Conservation (phyloP, 305 asterid species). For the Nicotiana rustica region DNA sequence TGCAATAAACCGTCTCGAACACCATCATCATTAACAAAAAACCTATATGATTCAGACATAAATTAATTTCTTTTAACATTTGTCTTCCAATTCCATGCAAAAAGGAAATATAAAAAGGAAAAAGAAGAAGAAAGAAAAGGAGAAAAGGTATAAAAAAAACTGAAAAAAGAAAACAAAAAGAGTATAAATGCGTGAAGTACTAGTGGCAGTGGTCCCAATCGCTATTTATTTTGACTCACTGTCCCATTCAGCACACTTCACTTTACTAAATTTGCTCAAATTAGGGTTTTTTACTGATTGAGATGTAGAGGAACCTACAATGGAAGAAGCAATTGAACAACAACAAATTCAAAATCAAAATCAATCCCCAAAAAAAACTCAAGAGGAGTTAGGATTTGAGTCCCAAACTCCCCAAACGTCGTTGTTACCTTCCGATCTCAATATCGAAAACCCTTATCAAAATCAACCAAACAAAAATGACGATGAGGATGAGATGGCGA, state of each 20-base stretch:
- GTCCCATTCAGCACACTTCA: conserved; percentile 10
- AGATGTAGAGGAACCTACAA: conserved; percentile 26
- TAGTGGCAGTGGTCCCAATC: not conserved
- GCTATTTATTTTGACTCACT: not conserved
- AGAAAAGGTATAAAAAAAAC: not conserved
- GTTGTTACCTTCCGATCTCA: conserved; percentile 22
- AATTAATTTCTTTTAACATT: not conserved
- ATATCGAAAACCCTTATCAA: conserved; percentile 31
- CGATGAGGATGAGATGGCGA: conserved; percentile 20
- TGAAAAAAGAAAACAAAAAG: not conserved
- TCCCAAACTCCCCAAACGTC: not conserved
- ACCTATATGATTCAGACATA: not conserved
- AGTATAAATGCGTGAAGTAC: not conserved
- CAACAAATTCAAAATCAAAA: conserved; percentile 11
- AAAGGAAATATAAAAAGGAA: not conserved
- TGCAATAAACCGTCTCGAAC: too few relatives aligned
- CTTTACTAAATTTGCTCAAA: conserved; percentile 15
- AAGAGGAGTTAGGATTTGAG: conserved; percentile 22
- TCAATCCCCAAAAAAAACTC: conserved; percentile 27
- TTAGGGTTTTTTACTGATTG: conserved; percentile 36
- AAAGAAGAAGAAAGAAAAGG: not conserved
- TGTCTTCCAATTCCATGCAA: not conserved
- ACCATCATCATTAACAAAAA: too few relatives aligned
- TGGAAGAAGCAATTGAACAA: conserved; percentile 33
- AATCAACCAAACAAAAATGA: conserved; percentile 24